Conservation (phyloP, 352 stramenopile genomes). For the Stramenopiles sp. region DNA sequence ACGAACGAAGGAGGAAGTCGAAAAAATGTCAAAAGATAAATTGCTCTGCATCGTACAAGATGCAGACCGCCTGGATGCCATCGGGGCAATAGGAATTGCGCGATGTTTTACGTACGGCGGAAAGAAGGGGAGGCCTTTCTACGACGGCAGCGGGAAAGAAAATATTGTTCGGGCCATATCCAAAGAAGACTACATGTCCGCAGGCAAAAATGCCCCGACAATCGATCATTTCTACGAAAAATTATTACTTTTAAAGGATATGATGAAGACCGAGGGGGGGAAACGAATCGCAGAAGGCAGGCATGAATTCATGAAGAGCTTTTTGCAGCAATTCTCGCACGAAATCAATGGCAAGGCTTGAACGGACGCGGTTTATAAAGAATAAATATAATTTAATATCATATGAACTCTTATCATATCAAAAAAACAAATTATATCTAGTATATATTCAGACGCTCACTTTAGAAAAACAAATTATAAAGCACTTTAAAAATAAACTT, state of each 20-base stretch:
- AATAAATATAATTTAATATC: too few species aligned
- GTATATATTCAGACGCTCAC: too few species aligned
- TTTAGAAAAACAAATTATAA: too few species aligned
- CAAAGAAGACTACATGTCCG: conserved; percentile 51
- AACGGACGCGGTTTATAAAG: too few species aligned
- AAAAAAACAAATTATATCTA: too few species aligned
- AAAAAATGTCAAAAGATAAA: too few species aligned
- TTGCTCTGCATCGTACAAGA: conserved; percentile 40
- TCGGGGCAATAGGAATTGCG: conserved; percentile 64
- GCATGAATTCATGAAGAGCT: conserved; percentile 58
- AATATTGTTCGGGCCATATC: conserved; percentile 31
- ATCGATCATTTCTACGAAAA: conserved; percentile 76
- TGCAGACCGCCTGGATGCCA: conserved; percentile 60
- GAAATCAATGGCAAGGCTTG: conserved; percentile 40
- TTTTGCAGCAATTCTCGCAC: conserved; percentile 48
- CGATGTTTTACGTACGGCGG: conserved; percentile 67
- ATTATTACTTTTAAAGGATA: conserved; percentile 51
- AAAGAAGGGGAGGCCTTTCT: conserved; percentile 50
- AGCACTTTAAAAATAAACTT: too few species aligned
- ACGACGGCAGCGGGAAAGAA: conserved; percentile 30
- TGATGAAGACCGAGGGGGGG: conserved; percentile 59
- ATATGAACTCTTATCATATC: too few species aligned
- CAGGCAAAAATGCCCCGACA: conserved; percentile 33
- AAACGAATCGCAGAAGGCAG: conserved; percentile 47
- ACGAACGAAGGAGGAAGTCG: conserved; percentile 19